Percentiles rank a stretch among this genome's conserved stretches.
phyloP scores from a whole-genome alignment of 805 yeast species.

The Wickerhamiella azyma region DNA sequence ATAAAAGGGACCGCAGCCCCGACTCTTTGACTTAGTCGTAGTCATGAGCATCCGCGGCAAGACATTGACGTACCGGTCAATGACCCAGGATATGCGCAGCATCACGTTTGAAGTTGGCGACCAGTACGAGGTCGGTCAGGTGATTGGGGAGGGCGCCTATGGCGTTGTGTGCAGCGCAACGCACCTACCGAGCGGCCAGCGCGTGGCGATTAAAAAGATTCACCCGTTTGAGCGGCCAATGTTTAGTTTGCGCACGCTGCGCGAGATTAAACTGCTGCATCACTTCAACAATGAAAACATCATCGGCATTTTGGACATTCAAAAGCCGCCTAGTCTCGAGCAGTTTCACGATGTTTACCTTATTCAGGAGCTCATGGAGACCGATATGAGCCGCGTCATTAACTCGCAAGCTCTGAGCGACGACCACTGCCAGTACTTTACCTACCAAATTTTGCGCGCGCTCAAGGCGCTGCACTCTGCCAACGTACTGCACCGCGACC shows the following conservation, averaged over 20 bases:
- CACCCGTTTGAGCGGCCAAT: constrained; percentile 82
- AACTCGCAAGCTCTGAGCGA: constrained; percentile 88
- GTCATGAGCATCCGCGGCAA: background rate
- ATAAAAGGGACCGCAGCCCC: background rate
- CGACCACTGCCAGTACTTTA: constrained; percentile 85
- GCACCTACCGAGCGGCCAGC: constrained; percentile 72
- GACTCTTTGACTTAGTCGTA: background rate
- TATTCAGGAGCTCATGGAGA: constrained; percentile 80
- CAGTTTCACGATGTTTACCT: constrained; percentile 76
- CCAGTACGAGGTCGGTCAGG: constrained; percentile 70
- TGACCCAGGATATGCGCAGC: constrained; percentile 23
- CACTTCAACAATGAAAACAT: constrained; percentile 92
- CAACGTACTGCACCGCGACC: constrained; percentile 84
- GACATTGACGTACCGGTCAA: constrained; percentile 3
- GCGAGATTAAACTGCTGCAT: constrained; percentile 77
- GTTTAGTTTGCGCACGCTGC: constrained; percentile 75
- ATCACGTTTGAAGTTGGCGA: constrained; percentile 70
- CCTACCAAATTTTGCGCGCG: constrained; percentile 86
- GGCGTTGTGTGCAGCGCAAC: constrained; percentile 84
- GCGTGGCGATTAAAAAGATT: constrained; percentile 91
- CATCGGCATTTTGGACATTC: constrained; percentile 77
- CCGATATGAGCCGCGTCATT: constrained; percentile 96
- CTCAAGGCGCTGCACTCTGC: constrained; percentile 80
- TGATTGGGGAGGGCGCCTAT: constrained; percentile 93
- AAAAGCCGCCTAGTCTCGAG: constrained; percentile 64